Evolutionary conservation across 129 eudicot species (phyloP), one percentile per base, ranked within the genome.

Genomic region (Cynara cardunculus): DNA sequence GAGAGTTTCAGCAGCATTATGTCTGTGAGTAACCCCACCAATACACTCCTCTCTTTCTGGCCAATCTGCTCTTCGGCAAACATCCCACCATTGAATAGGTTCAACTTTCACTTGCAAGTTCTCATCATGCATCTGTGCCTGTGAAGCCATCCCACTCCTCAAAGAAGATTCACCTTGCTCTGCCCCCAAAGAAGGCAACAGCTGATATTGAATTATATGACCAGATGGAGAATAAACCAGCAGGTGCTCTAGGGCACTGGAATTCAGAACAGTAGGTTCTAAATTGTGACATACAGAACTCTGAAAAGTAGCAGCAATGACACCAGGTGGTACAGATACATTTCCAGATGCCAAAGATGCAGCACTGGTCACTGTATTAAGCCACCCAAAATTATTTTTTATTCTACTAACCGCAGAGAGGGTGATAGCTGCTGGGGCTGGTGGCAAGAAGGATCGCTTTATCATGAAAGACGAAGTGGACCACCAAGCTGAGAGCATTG

Each of bases 41-140:
- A 91, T 75, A 64, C 76, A 74, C 81, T 92, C 98, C 89, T 93
- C 93, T 80, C 91, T 91, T 82, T 92, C 99, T 27, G 94, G 91
- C 94, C 97, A 92, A 84, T 96, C 97, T 25, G 85, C 85, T 86
- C 99, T 88, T 67, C 98, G 87, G 76, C 99, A 96, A 44, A 96
- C 98, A 83, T 96, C 97, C 99, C 99, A 96, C 93, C 97, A 91
- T 25, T 93, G 97, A 72, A 91, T 71, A 2, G 97, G 91, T 53
- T 91, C 91, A 1, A 87, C 89, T 84, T 92, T 95, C 67, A 95
- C 94, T 80, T 89, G 82, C 28, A 87, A 78, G 27, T 95, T 97
- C 78, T 95, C 99, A 35, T 91, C 97, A 71, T 88, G 97, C 37
- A 80, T 78, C 76, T 90, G 90, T 67, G 80, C 86, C 79, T 73